These are phyloP conservation scores for Phytopythium helicoides DNA, from an alignment of 352 stramenopile species.

Conservation along the genomic window DNA sequence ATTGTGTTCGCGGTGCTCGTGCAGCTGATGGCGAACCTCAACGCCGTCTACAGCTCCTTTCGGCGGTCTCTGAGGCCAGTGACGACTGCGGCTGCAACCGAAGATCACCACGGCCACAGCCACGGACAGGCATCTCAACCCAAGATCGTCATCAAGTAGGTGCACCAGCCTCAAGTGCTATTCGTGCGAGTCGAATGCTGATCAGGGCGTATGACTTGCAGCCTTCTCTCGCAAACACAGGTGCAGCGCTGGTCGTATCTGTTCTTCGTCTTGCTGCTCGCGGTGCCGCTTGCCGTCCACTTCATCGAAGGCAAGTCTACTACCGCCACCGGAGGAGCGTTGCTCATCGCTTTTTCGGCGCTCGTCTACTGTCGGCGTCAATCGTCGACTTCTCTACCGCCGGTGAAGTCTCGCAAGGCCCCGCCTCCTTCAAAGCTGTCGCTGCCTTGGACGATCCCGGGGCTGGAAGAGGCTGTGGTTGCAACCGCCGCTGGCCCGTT, in stretches of 20 bases:
- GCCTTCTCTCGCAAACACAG: constrained; percentile 70
- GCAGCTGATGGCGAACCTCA: constrained; percentile 73
- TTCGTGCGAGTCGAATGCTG: too few relatives aligned
- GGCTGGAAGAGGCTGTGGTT: constrained; percentile 51
- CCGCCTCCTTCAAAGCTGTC: not conserved
- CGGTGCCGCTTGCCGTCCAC: constrained; percentile 32
- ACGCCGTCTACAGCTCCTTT: constrained; percentile 68
- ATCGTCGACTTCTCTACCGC: not conserved
- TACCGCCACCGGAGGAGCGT: constrained; percentile 22
- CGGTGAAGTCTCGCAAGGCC: not conserved
- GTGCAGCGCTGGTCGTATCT: constrained; percentile 65
- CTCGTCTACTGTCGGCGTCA: constrained; percentile 57
- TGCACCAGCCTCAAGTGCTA: not conserved
- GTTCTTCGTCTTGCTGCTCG: constrained; percentile 48
- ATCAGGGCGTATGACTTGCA: constrained; percentile 7
- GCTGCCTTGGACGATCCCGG: constrained; percentile 29
- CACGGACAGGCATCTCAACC: not conserved
- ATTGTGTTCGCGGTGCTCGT: constrained; percentile 52
- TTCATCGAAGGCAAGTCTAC: constrained; percentile 35
- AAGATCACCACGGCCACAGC: not conserved
- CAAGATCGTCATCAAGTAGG: constrained; percentile 7
- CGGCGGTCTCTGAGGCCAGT: constrained; percentile 48
- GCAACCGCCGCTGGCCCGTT: constrained; percentile 48
- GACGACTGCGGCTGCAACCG: constrained; percentile 6
- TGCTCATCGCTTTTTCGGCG: constrained; percentile 27